phyloP scores from a whole-genome alignment of 495 filamentous ascomycete genomes.

The Xylaria longipes region DNA sequence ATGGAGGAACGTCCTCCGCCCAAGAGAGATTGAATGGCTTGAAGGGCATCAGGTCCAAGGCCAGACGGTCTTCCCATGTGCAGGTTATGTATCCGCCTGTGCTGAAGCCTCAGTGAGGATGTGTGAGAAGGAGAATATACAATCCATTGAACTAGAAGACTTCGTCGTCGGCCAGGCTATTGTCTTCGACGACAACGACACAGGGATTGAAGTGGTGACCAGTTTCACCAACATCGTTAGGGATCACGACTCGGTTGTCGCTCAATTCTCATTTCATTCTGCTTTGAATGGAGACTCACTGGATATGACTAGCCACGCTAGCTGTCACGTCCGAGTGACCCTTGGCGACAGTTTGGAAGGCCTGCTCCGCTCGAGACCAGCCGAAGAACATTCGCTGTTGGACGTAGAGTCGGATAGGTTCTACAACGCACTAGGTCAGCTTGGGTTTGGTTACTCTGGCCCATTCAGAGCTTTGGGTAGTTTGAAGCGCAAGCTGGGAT shows the following conservation, averaged over 20 bases:
- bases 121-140: not conserved
- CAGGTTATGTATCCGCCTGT: conserved; percentile 55
- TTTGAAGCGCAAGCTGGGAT: conserved; percentile 10
- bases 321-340: not conserved
- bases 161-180: conserved; percentile 30
- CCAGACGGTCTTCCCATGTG: conserved; percentile 59
- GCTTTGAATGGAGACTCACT: too few species aligned
- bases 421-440: conserved; percentile 25
- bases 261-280: too few species aligned
- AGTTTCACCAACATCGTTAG: too few species aligned
- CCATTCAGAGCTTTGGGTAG: conserved; percentile 8
- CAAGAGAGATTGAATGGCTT: conserved; percentile 52
- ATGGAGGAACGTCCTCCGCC: conserved; percentile 52
- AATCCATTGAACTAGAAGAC: conserved; percentile 33
- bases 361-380: too few species aligned
- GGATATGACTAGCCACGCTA: not conserved
- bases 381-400: too few species aligned
- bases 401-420: conserved; percentile 13
- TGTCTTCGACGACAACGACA: conserved; percentile 17
- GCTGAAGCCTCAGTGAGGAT: conserved; percentile 48
- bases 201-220: too few species aligned
- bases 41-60: conserved; percentile 47
- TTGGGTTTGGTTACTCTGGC: conserved; percentile 30
- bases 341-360: too few species aligned
- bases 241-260: too few species aligned